Evolutionary conservation across 2,329 filamentous ascomycete species (phyloP).

Genomic region (Colletotrichum kahawae): DNA sequence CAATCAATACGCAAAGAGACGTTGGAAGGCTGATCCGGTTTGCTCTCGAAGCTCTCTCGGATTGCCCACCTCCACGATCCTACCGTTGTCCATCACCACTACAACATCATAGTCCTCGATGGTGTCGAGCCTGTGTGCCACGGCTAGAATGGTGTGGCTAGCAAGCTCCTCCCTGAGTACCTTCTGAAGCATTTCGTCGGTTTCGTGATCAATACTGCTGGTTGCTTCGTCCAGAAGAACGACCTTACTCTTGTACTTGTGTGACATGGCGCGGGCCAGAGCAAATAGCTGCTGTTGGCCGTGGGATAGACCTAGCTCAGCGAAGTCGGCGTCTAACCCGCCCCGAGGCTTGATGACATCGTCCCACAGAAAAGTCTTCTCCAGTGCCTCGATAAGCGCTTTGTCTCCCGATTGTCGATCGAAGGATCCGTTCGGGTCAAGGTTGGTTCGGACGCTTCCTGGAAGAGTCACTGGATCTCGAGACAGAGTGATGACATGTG

Average conservation of each 20-base stretch:
- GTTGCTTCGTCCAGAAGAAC: slow-evolving; percentile 37
- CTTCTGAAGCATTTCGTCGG: slow-evolving; percentile 28
- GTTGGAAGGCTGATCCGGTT: neutral
- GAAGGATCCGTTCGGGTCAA: slow-evolving; percentile 21
- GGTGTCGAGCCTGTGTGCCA: slow-evolving; percentile 29
- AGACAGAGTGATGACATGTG: slow-evolving; percentile 21
- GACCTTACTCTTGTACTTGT: slow-evolving; percentile 30
- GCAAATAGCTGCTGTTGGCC: slow-evolving; percentile 37
- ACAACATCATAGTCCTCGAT: slow-evolving; percentile 6
- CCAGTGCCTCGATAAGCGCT: slow-evolving; percentile 5
- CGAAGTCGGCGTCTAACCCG: neutral
- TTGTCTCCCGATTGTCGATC: slow-evolving; percentile 26
- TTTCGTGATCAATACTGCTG: slow-evolving; percentile 33
- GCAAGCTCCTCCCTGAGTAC: slow-evolving; percentile 16
- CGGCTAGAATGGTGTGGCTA: slow-evolving; percentile 25
- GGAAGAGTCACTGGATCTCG: slow-evolving; percentile 23
- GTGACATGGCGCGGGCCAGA: slow-evolving; percentile 33
- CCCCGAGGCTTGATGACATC: slow-evolving; percentile 10
- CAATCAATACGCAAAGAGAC: neutral
- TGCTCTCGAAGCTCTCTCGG: neutral
- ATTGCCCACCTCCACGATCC: neutral
- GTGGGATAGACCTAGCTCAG: slow-evolving; percentile 27
- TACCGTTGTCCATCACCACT: neutral
- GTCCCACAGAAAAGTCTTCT: slow-evolving; percentile 7
- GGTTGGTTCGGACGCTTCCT: slow-evolving; percentile 20